Percentiles rank a stretch among this genome's conserved stretches.
These are phyloP conservation scores for Picea mariana DNA, from an alignment of 83 land plant genomes.

Conservation along the genomic window DNA sequence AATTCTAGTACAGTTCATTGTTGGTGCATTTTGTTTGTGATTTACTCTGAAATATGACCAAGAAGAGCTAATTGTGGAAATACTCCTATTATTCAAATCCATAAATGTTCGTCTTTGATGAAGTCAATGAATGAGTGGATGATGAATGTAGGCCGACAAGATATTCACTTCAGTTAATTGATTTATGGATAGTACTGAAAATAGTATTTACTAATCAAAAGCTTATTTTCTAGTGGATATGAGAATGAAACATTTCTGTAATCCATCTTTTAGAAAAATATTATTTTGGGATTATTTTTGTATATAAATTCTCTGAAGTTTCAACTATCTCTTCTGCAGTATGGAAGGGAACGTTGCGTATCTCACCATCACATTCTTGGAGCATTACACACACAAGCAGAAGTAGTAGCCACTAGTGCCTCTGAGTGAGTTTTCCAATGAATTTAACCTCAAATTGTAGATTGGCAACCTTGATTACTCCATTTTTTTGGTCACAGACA, in stretches of 20 bases:
- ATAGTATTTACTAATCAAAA: background rate
- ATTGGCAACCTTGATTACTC: background rate
- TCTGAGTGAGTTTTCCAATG: conserved; percentile 7
- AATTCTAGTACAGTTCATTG: background rate
- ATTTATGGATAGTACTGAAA: background rate
- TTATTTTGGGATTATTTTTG: background rate
- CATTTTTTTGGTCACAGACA: background rate
- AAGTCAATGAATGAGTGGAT: background rate
- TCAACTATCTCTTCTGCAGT: background rate
- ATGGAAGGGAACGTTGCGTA: background rate
- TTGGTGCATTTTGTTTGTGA: background rate
- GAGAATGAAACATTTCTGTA: background rate
- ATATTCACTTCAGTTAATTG: background rate
- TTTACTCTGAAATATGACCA: background rate
- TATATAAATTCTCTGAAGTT: background rate
- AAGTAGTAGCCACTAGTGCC: background rate
- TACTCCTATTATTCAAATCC: background rate
- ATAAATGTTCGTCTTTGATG: background rate
- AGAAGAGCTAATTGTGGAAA: background rate
- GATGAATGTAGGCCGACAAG: background rate
- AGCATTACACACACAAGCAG: conserved; percentile 9
- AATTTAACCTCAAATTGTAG: background rate
- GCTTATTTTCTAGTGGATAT: background rate
- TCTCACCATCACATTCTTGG: background rate
- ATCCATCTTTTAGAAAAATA: background rate